Base-by-base conservation (phyloP, 2,329 filamentous ascomycete species). In the Aspergillus terreus region DNA sequence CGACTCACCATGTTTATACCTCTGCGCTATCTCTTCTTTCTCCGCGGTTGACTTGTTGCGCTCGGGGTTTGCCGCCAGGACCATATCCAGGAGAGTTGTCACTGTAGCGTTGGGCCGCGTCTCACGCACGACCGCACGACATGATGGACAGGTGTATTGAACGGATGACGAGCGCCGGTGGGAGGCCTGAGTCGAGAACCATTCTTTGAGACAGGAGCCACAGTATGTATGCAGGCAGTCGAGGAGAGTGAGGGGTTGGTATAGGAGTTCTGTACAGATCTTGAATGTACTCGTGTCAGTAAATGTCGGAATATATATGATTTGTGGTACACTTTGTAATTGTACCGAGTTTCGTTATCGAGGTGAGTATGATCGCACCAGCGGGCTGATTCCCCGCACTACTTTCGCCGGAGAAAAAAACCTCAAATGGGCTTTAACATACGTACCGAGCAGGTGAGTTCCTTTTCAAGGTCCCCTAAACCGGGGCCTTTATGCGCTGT, bases 181-280 rank as follows among this genome's bases (percentile, higher is more conserved):
- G 27, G 79, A 76, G 35, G 85, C 85, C 70, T 96, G 90, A 71
- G 85, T 94, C 57, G 79, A 77, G 69, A 97, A 99, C 94, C 94
- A 99, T 76, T 95, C 90, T 71, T 95, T 96, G 53, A 97, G 72
- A 68, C 94, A 99, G 36, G 89, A 88, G 58, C 92, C 94, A 76
- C 94, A 99, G 72, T 95, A 99, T 43, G 92, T 96, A 74, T 96
- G 91, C 42, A 96, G 82, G 69, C 91, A 96, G 76, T 96, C 90
- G 70, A 96, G 88, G 46, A 95, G 84, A 25, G 91, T 95, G 58
- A 95, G 81, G 32, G 92, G 91, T 70, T 95, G 89, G 74, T 90
- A 95, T 57, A 96, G 84, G 58, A 96, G 82, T 71, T 97, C 94
- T 62, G 92, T 95, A 78, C 94, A 99, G 65, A 99, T 99, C 92